These are phyloP conservation scores for Tetratostichococcus sp. DNA, from an alignment of 139 green algal species.

Conservation along the genomic window DNA sequence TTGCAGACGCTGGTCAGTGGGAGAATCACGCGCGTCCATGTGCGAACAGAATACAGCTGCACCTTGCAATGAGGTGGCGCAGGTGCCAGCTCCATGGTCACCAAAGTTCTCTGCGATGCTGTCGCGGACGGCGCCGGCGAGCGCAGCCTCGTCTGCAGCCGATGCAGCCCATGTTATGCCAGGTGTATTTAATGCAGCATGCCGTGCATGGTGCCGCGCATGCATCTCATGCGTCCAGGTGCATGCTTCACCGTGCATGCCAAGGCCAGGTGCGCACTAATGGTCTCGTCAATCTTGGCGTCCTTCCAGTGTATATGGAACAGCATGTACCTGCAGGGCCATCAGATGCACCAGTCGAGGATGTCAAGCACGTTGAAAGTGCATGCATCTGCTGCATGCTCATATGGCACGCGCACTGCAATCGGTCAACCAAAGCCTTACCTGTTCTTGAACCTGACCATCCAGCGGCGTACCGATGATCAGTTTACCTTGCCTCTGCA, in stretches of 20 bases:
- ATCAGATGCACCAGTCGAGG: background rate
- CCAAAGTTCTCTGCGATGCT: slow-evolving; percentile 37
- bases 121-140: slow-evolving; percentile 28
- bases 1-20: too few relatives aligned
- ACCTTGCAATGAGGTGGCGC: slow-evolving; percentile 27
- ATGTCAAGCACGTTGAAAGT: background rate
- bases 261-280: slow-evolving; percentile 19
- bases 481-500: too few relatives aligned
- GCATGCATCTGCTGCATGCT: background rate
- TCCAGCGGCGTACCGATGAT: slow-evolving; percentile 5
- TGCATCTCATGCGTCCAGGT: background rate
- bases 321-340: slow-evolving; percentile 26
- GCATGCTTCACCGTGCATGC: too few relatives aligned
- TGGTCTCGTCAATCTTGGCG: slow-evolving; percentile 23
- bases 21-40: too few relatives aligned
- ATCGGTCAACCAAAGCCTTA: slow-evolving; percentile 8
- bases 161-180: too few relatives aligned
- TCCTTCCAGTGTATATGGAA: slow-evolving; percentile 44
- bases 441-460: slow-evolving; percentile 45
- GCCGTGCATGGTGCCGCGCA: too few relatives aligned
- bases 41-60: background rate
- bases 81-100: slow-evolving; percentile 25
- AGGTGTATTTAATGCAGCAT: too few relatives aligned
- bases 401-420: background rate
- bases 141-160: slow-evolving; percentile 16